phyloP scores from a whole-genome alignment of 179 eudicot species.

The Beta lomatogona region DNA sequence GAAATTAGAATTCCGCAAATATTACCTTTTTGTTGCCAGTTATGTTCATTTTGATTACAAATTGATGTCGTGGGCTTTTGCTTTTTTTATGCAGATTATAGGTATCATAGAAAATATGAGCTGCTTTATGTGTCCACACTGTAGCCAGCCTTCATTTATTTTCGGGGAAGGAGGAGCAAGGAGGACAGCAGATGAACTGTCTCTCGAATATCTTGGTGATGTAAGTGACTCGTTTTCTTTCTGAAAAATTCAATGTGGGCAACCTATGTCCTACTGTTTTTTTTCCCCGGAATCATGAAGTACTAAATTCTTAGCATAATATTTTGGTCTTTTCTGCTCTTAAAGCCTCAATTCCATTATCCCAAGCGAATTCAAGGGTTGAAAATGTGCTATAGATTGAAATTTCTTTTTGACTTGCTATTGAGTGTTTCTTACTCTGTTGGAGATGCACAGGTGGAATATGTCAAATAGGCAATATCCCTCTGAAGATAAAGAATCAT shows the following conservation, averaged over 20 bases:
- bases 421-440: background rate
- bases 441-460: background rate
- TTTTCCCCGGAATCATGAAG: background rate
- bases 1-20: background rate
- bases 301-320: background rate
- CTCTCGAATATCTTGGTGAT: constrained; percentile 78
- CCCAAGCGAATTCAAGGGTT: background rate
- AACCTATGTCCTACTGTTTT: background rate
- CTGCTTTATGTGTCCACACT: constrained; percentile 89
- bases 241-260: background rate
- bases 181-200: constrained; percentile 75
- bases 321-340: background rate
- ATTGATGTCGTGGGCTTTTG: background rate
- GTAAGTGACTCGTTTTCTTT: constrained; percentile 42
- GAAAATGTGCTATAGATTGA: background rate
- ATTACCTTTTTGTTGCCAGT: background rate
- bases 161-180: constrained; percentile 92
- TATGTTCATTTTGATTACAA: background rate
- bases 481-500: background rate
- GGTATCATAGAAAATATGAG: constrained; percentile 96
- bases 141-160: constrained; percentile 67
- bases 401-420: background rate
- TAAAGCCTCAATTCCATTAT: background rate
- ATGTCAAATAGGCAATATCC: background rate
- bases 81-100: constrained; percentile 53